These are phyloP conservation scores for Botryococcus braunii DNA, from an alignment of 163 green algal genomes.

Conservation along the genomic window DNA sequence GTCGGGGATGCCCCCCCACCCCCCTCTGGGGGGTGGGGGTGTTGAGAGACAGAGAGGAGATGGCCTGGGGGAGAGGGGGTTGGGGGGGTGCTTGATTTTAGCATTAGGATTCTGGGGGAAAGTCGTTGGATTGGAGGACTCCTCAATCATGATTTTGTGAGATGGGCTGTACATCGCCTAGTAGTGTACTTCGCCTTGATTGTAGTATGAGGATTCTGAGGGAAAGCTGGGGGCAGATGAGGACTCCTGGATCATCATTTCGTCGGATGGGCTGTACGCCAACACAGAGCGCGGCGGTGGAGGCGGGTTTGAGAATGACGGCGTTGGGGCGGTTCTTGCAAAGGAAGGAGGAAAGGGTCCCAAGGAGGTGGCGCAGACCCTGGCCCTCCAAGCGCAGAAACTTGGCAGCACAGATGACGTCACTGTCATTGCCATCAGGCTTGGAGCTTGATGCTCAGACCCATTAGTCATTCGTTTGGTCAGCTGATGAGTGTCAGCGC, in stretches of 20 bases:
- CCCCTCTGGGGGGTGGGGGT: neutral
- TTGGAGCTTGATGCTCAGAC: too few relatives aligned
- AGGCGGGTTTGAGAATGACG: conserved; percentile 63
- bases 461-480: too few relatives aligned
- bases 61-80: too few relatives aligned
- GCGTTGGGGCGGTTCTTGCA: conserved; percentile 30
- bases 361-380: conserved; percentile 35
- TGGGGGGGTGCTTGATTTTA: too few relatives aligned
- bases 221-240: conserved; percentile 25
- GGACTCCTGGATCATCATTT: conserved; percentile 68
- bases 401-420: conserved; percentile 79
- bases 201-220: too few relatives aligned
- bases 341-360: conserved; percentile 9
- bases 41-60: neutral
- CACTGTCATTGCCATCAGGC: conserved; percentile 63
- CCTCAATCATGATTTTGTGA: too few relatives aligned
- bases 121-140: too few relatives aligned
- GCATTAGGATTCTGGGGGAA: too few relatives aligned
- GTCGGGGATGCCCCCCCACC: neutral
- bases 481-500: too few relatives aligned
- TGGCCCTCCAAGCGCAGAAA: conserved; percentile 38
- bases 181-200: too few relatives aligned
- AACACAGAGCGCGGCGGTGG: conserved; percentile 73
- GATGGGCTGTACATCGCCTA: too few relatives aligned
- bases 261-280: conserved; percentile 73